Conservation (phyloP, 257 asterid genomes). For the Thymus mandschuricus region DNA sequence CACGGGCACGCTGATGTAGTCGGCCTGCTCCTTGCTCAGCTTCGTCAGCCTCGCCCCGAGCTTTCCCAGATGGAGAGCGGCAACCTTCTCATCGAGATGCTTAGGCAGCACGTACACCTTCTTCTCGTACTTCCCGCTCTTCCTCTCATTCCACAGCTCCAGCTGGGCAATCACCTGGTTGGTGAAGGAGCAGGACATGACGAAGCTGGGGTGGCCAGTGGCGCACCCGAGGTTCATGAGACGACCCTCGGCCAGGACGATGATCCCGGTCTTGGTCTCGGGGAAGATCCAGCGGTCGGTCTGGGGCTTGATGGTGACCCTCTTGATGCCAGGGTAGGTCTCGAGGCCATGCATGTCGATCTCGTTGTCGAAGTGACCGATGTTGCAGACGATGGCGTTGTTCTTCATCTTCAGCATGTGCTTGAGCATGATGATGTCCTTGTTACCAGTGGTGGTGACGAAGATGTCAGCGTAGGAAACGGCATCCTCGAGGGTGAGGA, state of each 20-base stretch:
- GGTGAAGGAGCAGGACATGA: constrained; percentile 43
- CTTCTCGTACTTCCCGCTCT: constrained; percentile 32
- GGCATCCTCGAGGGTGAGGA: constrained; percentile 34
- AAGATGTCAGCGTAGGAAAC: constrained; percentile 38
- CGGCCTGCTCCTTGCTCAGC: constrained; percentile 41
- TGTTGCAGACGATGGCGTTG: constrained; percentile 42
- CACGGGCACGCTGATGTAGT: constrained; percentile 33
- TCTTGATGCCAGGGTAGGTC: constrained; percentile 40
- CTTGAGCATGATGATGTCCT: constrained; percentile 41
- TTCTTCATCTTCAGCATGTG: constrained; percentile 43
- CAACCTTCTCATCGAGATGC: constrained; percentile 37
- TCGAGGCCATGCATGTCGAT: constrained; percentile 42
- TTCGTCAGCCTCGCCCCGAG: constrained; percentile 41
- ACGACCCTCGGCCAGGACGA: constrained; percentile 37
- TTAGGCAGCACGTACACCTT: constrained; percentile 38
- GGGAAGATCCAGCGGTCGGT: constrained; percentile 40
- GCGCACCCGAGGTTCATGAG: constrained; percentile 42
- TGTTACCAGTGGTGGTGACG: constrained; percentile 43
- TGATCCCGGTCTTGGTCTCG: constrained; percentile 31
- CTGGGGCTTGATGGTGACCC: constrained; percentile 42
- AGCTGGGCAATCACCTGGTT: constrained; percentile 41
- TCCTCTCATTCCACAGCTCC: constrained; percentile 43
- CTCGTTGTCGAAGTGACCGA: constrained; percentile 43
- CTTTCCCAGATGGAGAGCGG: constrained; percentile 38
- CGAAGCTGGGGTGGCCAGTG: constrained; percentile 40